Evolutionary conservation across 1,284 basidiomycete species (phyloP).

Genomic region (Rhodotorula sp.): DNA sequence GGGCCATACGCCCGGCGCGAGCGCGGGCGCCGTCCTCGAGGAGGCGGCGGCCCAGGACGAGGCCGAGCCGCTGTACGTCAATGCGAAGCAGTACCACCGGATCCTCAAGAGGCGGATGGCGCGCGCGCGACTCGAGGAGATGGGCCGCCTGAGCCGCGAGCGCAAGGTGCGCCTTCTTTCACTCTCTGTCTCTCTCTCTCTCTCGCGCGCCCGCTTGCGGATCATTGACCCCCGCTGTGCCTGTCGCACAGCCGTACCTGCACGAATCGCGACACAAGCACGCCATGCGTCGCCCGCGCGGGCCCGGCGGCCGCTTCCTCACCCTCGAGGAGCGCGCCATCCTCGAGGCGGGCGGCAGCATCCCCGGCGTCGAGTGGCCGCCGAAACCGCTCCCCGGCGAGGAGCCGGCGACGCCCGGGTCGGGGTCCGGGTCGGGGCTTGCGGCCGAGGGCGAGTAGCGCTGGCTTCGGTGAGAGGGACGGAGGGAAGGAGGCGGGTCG

Average conservation of each 20-base stretch:
- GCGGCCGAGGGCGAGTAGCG: background rate
- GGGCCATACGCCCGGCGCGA: too few species aligned
- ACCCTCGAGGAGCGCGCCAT: conserved; percentile 73
- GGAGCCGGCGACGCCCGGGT: background rate
- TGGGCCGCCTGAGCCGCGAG: conserved; percentile 84
- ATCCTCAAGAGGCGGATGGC: conserved; percentile 90
- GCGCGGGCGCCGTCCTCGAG: conserved; percentile 12
- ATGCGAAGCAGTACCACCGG: conserved; percentile 95
- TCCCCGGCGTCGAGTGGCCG: conserved; percentile 39
- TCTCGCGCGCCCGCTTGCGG: background rate
- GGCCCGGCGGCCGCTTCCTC: conserved; percentile 93
- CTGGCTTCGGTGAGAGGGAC: too few species aligned
- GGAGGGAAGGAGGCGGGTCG: background rate
- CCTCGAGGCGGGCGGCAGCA: conserved; percentile 37
- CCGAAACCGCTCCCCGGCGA: conserved; percentile 19
- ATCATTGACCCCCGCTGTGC: background rate
- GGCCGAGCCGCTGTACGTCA: conserved; percentile 94
- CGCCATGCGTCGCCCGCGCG: conserved; percentile 92
- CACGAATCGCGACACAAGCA: conserved; percentile 74
- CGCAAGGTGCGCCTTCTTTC: conserved; percentile 68
- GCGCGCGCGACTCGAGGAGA: conserved; percentile 82
- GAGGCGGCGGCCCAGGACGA: conserved; percentile 54
- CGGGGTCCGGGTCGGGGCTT: background rate
- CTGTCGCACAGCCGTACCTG: conserved; percentile 37
- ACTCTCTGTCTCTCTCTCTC: background rate